phyloP scores from a whole-genome alignment of 805 yeast genomes.

The Pachysolen tannophilus region DNA sequence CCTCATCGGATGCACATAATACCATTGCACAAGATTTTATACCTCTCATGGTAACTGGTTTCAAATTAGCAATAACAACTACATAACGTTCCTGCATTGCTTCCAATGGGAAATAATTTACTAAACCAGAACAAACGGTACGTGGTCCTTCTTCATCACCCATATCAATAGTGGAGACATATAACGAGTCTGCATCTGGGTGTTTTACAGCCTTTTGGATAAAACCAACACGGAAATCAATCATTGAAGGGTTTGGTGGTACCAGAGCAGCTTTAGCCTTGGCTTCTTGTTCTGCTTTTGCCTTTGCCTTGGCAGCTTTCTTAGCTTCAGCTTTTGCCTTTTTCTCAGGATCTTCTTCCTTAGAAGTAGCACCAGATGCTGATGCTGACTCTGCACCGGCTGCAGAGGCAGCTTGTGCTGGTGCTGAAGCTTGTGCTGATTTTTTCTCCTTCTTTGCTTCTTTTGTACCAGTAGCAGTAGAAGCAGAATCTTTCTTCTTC shows the following conservation, averaged over 20 bases:
- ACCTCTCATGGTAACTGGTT: slow-evolving; percentile 98
- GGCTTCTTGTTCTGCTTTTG: slow-evolving; percentile 45
- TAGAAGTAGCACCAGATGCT: slow-evolving; percentile 25
- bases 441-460: slow-evolving; percentile 17
- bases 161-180: slow-evolving; percentile 92
- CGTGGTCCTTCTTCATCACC: slow-evolving; percentile 98
- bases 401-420: slow-evolving; percentile 3
- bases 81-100: slow-evolving; percentile 93
- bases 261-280: slow-evolving; percentile 46
- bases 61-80: slow-evolving; percentile 88
- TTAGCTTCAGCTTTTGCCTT: slow-evolving; percentile 49
- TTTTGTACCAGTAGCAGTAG: slow-evolving; percentile 12
- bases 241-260: slow-evolving; percentile 73
- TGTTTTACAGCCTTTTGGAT: slow-evolving; percentile 95
- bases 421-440: slow-evolving; percentile 4
- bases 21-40: slow-evolving; percentile 96
- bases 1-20: slow-evolving; percentile 72
- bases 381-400: slow-evolving; percentile 11
- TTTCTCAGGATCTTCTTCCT: slow-evolving; percentile 36
- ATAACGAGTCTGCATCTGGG: slow-evolving; percentile 95
- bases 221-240: slow-evolving; percentile 93
- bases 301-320: slow-evolving; percentile 44
- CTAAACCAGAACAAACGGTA: slow-evolving; percentile 96
- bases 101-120: slow-evolving; percentile 80
- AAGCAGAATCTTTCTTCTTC: slow-evolving; percentile 20